Evolutionary conservation across 176 grass and related monocot species (phyloP).

Genomic region (Carex myosuroides): DNA sequence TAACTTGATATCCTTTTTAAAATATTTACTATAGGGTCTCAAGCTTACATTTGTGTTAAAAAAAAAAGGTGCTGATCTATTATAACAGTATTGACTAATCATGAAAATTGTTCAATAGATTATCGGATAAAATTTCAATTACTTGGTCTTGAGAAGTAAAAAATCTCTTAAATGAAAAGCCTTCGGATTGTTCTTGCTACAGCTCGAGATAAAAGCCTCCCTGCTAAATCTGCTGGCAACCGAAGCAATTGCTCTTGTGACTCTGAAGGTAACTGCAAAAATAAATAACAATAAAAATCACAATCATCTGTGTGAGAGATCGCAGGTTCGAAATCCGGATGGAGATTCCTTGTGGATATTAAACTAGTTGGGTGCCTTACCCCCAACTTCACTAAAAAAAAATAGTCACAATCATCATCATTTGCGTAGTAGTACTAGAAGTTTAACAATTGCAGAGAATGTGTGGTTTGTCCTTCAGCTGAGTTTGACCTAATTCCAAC

Average conservation of each 20-base stretch:
- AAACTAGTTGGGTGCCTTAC: no score
- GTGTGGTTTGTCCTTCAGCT: neutral
- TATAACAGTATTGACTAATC: neutral
- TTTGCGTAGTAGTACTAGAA: neutral
- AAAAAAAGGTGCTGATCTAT: neutral
- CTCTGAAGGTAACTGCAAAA: conserved; percentile 55
- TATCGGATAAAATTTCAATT: neutral
- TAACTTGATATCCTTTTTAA: neutral
- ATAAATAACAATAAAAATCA: conserved; percentile 18
- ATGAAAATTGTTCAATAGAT: conserved; percentile 1
- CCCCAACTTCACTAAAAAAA: no score
- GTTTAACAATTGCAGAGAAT: neutral
- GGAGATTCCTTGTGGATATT: no score
- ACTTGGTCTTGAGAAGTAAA: neutral
- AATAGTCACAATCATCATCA: neutral
- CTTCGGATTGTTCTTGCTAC: conserved; percentile 77
- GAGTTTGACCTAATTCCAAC: neutral
- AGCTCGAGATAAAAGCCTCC: conserved; percentile 56
- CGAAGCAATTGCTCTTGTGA: conserved; percentile 67
- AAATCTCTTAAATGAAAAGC: conserved; percentile 42
- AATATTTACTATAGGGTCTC: neutral
- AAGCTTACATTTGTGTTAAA: neutral
- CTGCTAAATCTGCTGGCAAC: conserved; percentile 67
- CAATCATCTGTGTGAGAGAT: no score
- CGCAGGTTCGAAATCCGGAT: no score